phyloP scores from a whole-genome alignment of 345 rosid genomes.

The Trapa bicornis region DNA sequence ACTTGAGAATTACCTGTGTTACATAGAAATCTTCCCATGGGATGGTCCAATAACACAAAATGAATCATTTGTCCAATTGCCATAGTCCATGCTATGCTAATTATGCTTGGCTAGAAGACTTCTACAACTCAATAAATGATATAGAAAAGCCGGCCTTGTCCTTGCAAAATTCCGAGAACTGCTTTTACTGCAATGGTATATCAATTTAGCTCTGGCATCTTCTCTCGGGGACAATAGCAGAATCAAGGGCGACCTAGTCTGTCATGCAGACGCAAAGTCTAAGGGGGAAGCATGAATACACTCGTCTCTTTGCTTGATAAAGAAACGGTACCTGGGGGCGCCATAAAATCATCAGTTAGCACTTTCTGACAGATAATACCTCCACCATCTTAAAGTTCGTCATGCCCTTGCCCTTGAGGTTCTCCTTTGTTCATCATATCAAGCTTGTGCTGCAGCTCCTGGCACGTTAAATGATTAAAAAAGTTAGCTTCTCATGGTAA shows the following conservation, averaged over 20 bases:
- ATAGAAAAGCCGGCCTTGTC: background rate
- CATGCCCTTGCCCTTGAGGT: constrained; percentile 34
- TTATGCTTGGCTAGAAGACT: background rate
- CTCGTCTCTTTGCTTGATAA: background rate
- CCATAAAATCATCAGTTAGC: background rate
- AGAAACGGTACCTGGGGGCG: background rate
- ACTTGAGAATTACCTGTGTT: constrained; percentile 2
- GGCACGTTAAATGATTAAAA: background rate
- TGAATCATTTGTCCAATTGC: background rate
- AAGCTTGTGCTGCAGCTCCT: constrained; percentile 72
- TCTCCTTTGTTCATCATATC: constrained; percentile 49
- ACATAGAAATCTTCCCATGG: constrained; percentile 3
- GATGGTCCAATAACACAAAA: background rate
- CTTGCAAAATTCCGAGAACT: background rate
- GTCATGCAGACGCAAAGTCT: background rate
- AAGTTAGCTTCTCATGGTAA: background rate
- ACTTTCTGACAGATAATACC: background rate
- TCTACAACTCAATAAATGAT: background rate
- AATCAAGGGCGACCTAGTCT: background rate
- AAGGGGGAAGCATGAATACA: background rate
- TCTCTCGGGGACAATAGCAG: background rate
- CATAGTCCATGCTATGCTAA: background rate
- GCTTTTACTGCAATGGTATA: background rate
- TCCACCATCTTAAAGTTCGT: constrained; percentile 42
- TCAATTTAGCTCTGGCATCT: background rate